Base-by-base conservation (phyloP, 495 filamentous ascomycete genomes). In the Aspergillus biplanus region DNA sequence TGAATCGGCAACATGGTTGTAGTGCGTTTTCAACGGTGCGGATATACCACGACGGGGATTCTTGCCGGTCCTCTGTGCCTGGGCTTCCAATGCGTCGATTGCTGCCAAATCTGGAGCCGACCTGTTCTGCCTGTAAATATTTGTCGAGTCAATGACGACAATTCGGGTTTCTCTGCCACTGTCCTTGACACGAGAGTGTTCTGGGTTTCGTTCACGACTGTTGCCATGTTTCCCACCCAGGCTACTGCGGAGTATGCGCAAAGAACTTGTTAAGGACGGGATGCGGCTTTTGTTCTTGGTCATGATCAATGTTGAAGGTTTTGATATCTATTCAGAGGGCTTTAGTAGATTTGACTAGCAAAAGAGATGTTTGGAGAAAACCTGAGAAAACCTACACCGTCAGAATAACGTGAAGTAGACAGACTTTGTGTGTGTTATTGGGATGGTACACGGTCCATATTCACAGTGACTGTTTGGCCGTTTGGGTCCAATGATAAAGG, bases 201-300 rank as follows among this genome's bases (percentile, higher is more conserved):
- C 18, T n/a, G 7, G 27, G 52, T 57, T 7, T 58, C 33, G 21
- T 52, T 52, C 57, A n/a, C 21, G 34, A 42, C 2, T 7, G 13
- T 39, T 50, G 32, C 21, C 21, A 27, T 58, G 57, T 37, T 42
- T 58, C 35, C 39, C 46, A n/a, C 52, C 53, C 33, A 63, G n/a
- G 13, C 55, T 53, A 31, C 52, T 63, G 50, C 37, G 46, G 27
- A 66, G 32, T 5, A 57, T 13, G 4, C 63, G 46, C n/a, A 69
- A 33, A 15, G 61, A 50, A 15, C 5, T 47, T 18, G 31, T 42
- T 8, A 63, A 12, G 13, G 56, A 65, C 12, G 35, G 32, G 35
- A 8, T 60, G 56, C 47, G 59, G 21, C 12, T 34, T 16, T 39
- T 31, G 9, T 59, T 63, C 42, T 63, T 56, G 33, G 52, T 33